phyloP scores from a whole-genome alignment of 768 basidiomycete genomes.

The Lentinula sp. region DNA sequence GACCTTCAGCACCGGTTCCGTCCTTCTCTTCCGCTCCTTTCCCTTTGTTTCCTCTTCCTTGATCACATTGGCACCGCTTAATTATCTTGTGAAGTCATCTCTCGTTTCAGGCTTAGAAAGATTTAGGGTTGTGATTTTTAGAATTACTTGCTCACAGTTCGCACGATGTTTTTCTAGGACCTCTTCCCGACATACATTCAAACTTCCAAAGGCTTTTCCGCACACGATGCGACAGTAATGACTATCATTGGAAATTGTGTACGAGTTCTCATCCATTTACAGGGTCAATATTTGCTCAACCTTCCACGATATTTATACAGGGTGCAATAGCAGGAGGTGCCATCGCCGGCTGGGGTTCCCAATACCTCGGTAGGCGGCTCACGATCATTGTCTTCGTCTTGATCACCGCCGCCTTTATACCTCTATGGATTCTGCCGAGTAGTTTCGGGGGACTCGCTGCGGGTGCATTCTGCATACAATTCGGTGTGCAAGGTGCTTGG shows the following conservation, averaged over 20 bases:
- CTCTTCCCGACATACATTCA: constrained; percentile 78
- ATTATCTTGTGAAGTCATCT: no score
- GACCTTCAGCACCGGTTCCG: background rate
- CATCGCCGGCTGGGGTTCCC: constrained; percentile 67
- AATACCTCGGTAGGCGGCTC: constrained; percentile 75
- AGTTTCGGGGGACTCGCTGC: constrained; percentile 66
- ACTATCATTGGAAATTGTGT: constrained; percentile 79
- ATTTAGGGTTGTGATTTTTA: no score
- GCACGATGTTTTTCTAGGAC: constrained; percentile 31
- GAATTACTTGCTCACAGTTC: no score
- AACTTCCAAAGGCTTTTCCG: constrained; percentile 51
- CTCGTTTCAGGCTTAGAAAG: no score
- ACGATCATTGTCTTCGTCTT: constrained; percentile 64
- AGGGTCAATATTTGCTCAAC: background rate
- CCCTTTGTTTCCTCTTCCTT: no score
- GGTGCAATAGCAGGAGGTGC: constrained; percentile 51
- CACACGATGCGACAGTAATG: constrained; percentile 57
- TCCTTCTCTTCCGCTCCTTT: background rate
- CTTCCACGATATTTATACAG: background rate
- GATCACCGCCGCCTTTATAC: constrained; percentile 57
- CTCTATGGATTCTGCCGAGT: constrained; percentile 78
- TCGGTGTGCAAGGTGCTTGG: constrained; percentile 90
- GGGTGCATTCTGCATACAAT: constrained; percentile 83
- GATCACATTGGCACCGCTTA: no score
- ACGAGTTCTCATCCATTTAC: constrained; percentile 10